Base-by-base conservation (phyloP, 768 basidiomycete species). In the Pholiota molesta region DNA sequence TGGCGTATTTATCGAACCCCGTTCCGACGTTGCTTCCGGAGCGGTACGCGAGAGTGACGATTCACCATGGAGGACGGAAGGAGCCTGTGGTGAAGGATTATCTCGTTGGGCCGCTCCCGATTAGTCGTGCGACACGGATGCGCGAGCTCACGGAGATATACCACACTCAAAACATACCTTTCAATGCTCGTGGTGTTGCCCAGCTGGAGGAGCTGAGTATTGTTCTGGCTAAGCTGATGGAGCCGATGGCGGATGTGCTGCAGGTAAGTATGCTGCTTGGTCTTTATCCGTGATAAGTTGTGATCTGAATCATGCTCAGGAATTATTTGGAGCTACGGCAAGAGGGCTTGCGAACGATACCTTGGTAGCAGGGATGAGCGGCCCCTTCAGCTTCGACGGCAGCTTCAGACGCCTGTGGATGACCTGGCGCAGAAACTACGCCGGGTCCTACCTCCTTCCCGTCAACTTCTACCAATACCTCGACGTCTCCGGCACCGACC, bases 341-440 rank as follows among this genome's bases (percentile, higher is more conserved):
- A 67, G 72, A 29, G 84, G 83, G 0, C 70, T 75, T 0, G 71
- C 74, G 10, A 83, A 81, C 55, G 83, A 84, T 61, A 85, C 85
- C 0, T 76, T 89, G 10, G 65, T 79, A 2, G 78, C 77, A 1
- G 82, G 76, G 2, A 77, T 74, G 1, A 72, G 70, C 39, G 86
- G 80, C 0, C 87, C 87, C 1, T 80, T 84, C 68, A 82, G 83
- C 55, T 87, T 82, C 65, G 87, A 88, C 65, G 87, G 87, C 7
- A 73, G 77, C 14, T 88, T 86, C 77, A 78, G 87, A 52, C 77
- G 85, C 14, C 66, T 78, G 33, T 86, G 85, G 86, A 63, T 84
- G 29, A 75, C 77, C 13, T 83, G 82, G 78, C 75, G 79, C 45
- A 76, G 77, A 51, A 86, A 83, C 64, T 68, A 74, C 0, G 77